These are phyloP conservation scores for Dichotomocladium elegans DNA, from an alignment of 371 early-diverging fungal species.

Conservation along the genomic window DNA sequence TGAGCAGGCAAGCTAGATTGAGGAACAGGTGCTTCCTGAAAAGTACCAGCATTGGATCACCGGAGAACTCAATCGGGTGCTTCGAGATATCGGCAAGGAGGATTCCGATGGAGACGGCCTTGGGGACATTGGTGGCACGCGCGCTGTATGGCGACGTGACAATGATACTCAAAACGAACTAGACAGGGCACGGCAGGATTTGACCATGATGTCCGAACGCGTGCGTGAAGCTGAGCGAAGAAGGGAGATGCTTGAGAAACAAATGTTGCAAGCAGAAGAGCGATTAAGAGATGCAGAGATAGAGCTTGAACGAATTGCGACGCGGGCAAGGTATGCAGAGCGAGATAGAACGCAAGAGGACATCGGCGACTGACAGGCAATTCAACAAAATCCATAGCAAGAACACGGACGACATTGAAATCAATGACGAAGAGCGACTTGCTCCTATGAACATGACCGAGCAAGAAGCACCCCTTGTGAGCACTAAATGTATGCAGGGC, in stretches of 20 bases:
- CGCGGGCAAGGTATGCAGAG: not conserved
- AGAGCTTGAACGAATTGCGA: constrained; percentile 8
- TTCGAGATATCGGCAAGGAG: constrained; percentile 66
- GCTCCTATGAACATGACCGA: not conserved
- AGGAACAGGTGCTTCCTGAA: constrained; percentile 73
- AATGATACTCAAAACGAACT: constrained; percentile 34
- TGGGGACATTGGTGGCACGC: constrained; percentile 15
- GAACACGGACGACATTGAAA: not conserved
- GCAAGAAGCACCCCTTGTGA: not conserved
- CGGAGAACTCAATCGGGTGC: constrained; percentile 80
- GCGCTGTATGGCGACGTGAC: constrained; percentile 41
- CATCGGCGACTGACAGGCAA: not conserved
- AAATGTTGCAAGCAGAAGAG: constrained; percentile 26
- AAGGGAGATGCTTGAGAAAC: constrained; percentile 25
- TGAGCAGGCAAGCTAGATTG: constrained; percentile 46
- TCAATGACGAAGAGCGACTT: not conserved
- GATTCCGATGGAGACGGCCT: constrained; percentile 33
- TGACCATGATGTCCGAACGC: constrained; percentile 24
- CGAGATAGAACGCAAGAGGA: not conserved
- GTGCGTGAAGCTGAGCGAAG: constrained; percentile 27
- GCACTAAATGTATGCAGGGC: not conserved
- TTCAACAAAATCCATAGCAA: not conserved
- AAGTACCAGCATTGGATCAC: constrained; percentile 75
- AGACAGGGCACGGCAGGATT: constrained; percentile 25
- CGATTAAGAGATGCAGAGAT: constrained; percentile 25